Evolutionary conservation across 164 flowering plant genomes (phyloP), one percentile per base, ranked within the genome.

Genomic region (Vitis riparia): DNA sequence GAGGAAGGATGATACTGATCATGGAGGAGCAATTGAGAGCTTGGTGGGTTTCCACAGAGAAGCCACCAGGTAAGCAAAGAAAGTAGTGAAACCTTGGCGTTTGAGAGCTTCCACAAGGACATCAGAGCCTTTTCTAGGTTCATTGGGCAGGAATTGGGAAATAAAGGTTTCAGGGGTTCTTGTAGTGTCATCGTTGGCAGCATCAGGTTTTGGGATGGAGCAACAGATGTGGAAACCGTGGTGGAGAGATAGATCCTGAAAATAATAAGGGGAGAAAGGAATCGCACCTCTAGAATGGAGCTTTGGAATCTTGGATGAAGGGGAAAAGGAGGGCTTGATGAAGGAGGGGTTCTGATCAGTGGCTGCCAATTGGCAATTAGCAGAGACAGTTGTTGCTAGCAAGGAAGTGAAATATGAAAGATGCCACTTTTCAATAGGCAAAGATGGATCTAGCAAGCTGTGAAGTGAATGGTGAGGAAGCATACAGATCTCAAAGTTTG

Each of bases 31-130:
- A 82, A 8, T 90, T 88, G 32, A 89, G 83, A 7, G 94, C 90
- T 62, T 89, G 91, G 70, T 89, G 91, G 68, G 87, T 89, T 80
- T 88, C 94, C 90, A 88, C 64, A 17, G 91, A 88, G 0, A 91
- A 90, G 15, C 91, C 89, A 0, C 94, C 94, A 0, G 94, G 94
- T 88, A 88, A 7, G 88, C 89, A 66, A 86, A 88, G 55, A 88
- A 90, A 23, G 50, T 72, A 44, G 14, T 75, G 8, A 89, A 91
- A 8, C 90, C 91, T 29, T 82, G 81, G 8, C 90, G 82, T 64
- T 88, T 90, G 1, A 89, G 80, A 10, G 94, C 90, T 55, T 89
- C 94, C n/a, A 89, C 90, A 15, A 89, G 89, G 66, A 89, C 75
- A 52, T 89, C 94, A 4, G 88, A 78, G 19, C 91, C 91, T 53